Evolutionary conservation across 2,329 filamentous ascomycete species (phyloP), one percentile per base, ranked within the genome.

Genomic region (Xylaria multiplex): DNA sequence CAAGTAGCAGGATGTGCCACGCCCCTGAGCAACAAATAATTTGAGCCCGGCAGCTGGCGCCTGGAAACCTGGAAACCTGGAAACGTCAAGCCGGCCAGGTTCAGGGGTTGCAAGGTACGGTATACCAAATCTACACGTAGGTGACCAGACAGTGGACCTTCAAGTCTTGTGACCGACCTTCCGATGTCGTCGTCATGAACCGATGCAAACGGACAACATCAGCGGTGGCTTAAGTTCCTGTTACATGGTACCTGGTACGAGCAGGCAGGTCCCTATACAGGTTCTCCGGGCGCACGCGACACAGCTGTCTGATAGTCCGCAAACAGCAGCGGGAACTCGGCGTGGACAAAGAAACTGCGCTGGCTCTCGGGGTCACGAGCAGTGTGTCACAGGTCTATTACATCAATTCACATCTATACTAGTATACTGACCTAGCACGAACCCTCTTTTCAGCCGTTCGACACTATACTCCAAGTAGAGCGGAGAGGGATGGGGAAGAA

Each of bases 81-180:
- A 40, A 65, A 46, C 37, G 3, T 46, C 50, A 56, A 40, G 55
- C 63, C 49, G 35, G 58, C 65, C 49, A 42, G 62, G 49, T 65
- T 65, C 65, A 68, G 65, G 65, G 65, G 65, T 59, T 52, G 50
- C 52, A 37, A 19, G 60, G 35, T 27, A 27, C 27, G 27, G 27
- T 27, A 27, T 27, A 3, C 27, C 27, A 27, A 27, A 27, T 27
- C 27, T 27, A 27, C 27, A 27, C 27, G 27, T 27, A 3, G 27
- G 27, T 27, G 27, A 27, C 27, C 35, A 37, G 35, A 37, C 35
- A 37, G 60, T 52, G 50, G 55, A 45, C 14, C 16, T 32, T 37
- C 27, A 46, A 56, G 64, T 60, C 64, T 63, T 66, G 55, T 63
- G 64, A 64, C 56, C 30, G 32, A 22, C 50, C 13, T n/a, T 60